Percentiles rank a stretch among this genome's conserved stretches.
Conservation (phyloP, 2,329 filamentous ascomycete genomes). For the Trichophyton equinum region DNA sequence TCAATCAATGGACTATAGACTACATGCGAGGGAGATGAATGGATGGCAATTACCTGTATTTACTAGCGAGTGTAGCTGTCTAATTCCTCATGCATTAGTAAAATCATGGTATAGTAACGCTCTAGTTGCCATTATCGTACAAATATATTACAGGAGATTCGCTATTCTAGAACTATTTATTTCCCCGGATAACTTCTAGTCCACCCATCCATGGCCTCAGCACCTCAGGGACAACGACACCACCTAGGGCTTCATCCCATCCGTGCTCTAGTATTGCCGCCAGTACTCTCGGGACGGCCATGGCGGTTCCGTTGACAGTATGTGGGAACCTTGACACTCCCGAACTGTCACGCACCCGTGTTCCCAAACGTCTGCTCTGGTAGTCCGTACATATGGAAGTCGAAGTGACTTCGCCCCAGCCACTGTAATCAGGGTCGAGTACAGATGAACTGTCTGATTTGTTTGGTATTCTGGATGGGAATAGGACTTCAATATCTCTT, state of each 20-base stretch:
- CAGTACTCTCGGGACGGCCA: slow-evolving; percentile 79
- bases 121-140: neutral
- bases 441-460: neutral
- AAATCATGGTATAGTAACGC: too few species aligned
- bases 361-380: slow-evolving; percentile 70
- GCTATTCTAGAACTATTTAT: neutral
- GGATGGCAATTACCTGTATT: too few species aligned
- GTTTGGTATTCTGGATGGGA: slow-evolving; percentile 50
- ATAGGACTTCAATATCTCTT: slow-evolving; percentile 85
- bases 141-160: neutral
- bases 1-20: too few species aligned
- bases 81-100: too few species aligned
- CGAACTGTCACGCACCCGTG: slow-evolving; percentile 48
- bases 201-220: slow-evolving; percentile 77
- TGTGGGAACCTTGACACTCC: slow-evolving; percentile 57
- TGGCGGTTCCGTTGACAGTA: slow-evolving; percentile 86
- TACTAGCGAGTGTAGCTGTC: too few species aligned
- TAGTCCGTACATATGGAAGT: slow-evolving; percentile 91
- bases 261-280: slow-evolving; percentile 83
- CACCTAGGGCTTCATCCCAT: slow-evolving; percentile 59
- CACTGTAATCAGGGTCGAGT: slow-evolving; percentile 22
- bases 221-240: slow-evolving; percentile 64
- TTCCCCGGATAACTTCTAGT: slow-evolving; percentile 46
- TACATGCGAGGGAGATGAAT: too few species aligned
- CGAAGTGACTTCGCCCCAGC: slow-evolving; percentile 89